These are phyloP conservation scores for Buddleja alternifolia DNA, from an alignment of 257 asterid genomes.

Conservation along the genomic window DNA sequence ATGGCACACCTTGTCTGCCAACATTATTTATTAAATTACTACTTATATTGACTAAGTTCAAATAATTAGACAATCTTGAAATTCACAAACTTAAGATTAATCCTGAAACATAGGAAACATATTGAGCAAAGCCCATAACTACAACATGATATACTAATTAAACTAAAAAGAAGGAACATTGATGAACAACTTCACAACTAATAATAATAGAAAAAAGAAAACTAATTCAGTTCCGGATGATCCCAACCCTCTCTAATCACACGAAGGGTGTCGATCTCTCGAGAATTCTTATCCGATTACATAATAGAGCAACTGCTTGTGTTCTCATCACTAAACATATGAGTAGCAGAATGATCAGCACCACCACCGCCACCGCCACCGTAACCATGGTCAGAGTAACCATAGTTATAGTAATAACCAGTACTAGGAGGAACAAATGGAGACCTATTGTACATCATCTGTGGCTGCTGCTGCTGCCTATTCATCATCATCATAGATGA, in stretches of 20 bases:
- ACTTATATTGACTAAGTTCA: too few relatives aligned
- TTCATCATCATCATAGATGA: conserved; percentile 19
- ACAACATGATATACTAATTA: too few relatives aligned
- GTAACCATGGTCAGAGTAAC: conserved; percentile 29
- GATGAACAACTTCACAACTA: background rate
- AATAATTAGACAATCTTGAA: background rate
- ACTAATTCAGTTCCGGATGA: background rate
- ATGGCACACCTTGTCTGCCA: conserved; percentile 21
- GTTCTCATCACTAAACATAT: conserved; percentile 68
- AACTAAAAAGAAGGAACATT: too few relatives aligned
- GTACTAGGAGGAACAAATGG: conserved; percentile 53
- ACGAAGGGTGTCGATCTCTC: too few relatives aligned
- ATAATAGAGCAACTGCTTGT: conserved; percentile 62
- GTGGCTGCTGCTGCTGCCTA: conserved; percentile 34
- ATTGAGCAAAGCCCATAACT: background rate
- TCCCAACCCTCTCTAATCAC: too few relatives aligned
- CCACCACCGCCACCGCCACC: conserved; percentile 3
- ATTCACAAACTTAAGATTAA: background rate
- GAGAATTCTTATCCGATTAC: conserved; percentile 31
- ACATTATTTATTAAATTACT: background rate
- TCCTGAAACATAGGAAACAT: background rate
- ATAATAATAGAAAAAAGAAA: background rate
- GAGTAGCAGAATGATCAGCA: conserved; percentile 38
- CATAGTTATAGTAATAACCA: conserved; percentile 50
- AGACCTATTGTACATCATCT: conserved; percentile 58